Evolutionary conservation across 768 basidiomycete species (phyloP), one percentile per base, ranked within the genome.

Genomic region (Lentinula aciculospora): DNA sequence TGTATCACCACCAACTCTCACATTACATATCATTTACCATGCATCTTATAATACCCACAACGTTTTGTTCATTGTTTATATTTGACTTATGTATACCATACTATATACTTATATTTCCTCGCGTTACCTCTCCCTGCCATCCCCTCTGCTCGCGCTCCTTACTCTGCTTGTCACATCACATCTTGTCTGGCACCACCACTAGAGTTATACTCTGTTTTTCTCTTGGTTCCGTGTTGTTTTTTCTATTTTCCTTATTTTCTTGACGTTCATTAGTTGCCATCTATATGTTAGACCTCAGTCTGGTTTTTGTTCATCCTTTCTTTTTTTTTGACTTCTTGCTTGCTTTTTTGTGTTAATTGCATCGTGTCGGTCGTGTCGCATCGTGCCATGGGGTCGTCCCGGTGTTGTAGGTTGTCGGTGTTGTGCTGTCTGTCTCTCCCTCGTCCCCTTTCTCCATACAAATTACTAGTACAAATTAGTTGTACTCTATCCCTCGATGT

Each of bases 71-170:
- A 13, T 53, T 34, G 50, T 53, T 59, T 53, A 57, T 56, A 40
- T 57, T 60, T 56, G 47, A 45, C 34, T 59, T 44, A 57, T 42
- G 63, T 61, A 61, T 59, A 62, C 28, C 60, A 60, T 63, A 53
- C 34, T 36, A 21, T 51, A 1, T 36, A 39, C 36, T 58, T 27
- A 10, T 34, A 50, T 50, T 13, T 55, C 55, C 56, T 54, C 54
- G 39, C 55, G 53, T 49, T 48, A 58, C 58, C 55, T 61, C 56
- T 47, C 44, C 42, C 55, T 34, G 36, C 46, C 44, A 28, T 50
- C 53, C 37, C 13, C 13, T 39, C 37, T 17, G 17, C n/a, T 39
- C 46, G 13, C 8, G 13, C 46, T 29, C 46, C 13, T 34, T 34
- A 34, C 3, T 25, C 47, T 21, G 27, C 5, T 34, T 19, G 13